phyloP scores from a whole-genome alignment of 176 grass and related monocot species.

The Aegilops umbellulata region DNA sequence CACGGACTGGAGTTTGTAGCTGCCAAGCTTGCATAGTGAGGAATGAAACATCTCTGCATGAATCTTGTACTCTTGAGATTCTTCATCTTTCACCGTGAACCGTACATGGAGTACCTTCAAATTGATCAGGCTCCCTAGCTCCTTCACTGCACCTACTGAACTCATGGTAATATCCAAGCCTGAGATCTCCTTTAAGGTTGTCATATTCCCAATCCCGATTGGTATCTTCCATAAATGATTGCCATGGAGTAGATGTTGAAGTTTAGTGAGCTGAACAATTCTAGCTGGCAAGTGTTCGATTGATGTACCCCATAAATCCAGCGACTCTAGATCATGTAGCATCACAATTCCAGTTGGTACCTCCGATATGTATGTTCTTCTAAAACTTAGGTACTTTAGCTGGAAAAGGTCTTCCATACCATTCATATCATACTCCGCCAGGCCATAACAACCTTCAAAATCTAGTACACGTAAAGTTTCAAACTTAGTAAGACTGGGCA shows the following conservation, averaged over 20 bases:
- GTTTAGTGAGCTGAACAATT: neutral
- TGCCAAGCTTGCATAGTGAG: too few species aligned
- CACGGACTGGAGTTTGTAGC: too few species aligned
- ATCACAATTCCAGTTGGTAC: neutral
- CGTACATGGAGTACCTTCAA: neutral
- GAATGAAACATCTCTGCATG: too few species aligned
- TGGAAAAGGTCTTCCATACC: neutral
- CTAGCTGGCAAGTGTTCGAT: neutral
- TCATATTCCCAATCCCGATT: neutral
- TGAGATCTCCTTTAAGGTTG: neutral
- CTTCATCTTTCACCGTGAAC: too few species aligned
- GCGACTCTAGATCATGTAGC: neutral
- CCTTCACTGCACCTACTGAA: neutral
- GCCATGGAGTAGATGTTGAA: neutral
- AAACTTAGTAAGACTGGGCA: too few species aligned
- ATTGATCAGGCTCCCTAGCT: neutral
- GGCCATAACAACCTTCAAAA: accelerated
- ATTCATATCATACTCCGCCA: neutral
- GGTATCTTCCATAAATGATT: too few species aligned
- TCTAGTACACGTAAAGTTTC: neutral
- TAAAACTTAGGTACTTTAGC: neutral
- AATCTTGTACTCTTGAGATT: too few species aligned
- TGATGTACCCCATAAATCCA: accelerated
- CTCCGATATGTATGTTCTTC: accelerated
- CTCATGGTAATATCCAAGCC: neutral